phyloP scores from a whole-genome alignment of 192 early-diverging fungal genomes.

The Pilobolus umbonatus region DNA sequence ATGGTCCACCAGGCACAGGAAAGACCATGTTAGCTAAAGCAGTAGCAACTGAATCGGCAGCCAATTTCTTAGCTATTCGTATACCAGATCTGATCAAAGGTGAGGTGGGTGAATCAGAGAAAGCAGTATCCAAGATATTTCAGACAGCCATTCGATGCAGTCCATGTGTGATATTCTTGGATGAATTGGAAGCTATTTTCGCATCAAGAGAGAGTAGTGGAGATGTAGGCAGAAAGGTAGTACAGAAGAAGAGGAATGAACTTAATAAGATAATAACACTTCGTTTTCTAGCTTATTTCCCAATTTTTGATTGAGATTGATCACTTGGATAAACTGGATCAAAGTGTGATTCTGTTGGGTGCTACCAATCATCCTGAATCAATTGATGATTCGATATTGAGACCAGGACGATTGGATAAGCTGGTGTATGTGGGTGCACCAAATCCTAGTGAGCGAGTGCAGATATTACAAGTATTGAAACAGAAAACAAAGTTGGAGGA shows the following conservation, averaged over 20 bases:
- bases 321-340: slow-evolving; percentile 41
- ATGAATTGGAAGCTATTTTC: slow-evolving; percentile 92
- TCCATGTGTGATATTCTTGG: slow-evolving; percentile 87
- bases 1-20: slow-evolving; percentile 88
- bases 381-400: slow-evolving; percentile 72
- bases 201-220: slow-evolving; percentile 62
- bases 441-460: slow-evolving; percentile 43
- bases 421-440: slow-evolving; percentile 69
- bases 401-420: slow-evolving; percentile 85
- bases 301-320: slow-evolving; percentile 82
- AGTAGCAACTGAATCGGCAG: slow-evolving; percentile 71
- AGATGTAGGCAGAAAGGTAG: slow-evolving; percentile 63
- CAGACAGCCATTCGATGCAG: slow-evolving; percentile 58
- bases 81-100: slow-evolving; percentile 84
- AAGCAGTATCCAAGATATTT: slow-evolving; percentile 76
- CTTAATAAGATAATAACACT: background rate
- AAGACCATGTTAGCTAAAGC: slow-evolving; percentile 89
- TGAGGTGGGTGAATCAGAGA: slow-evolving; percentile 93
- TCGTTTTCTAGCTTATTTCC: slow-evolving; percentile 51
- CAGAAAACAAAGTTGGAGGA: slow-evolving; percentile 27
- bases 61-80: slow-evolving; percentile 75
- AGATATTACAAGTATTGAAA: slow-evolving; percentile 58
- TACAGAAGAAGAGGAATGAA: background rate
- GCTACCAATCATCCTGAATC: slow-evolving; percentile 80
- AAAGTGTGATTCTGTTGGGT: slow-evolving; percentile 69